Conservation (phyloP, 345 rosid genomes). For the Ceriops zippeliana region DNA sequence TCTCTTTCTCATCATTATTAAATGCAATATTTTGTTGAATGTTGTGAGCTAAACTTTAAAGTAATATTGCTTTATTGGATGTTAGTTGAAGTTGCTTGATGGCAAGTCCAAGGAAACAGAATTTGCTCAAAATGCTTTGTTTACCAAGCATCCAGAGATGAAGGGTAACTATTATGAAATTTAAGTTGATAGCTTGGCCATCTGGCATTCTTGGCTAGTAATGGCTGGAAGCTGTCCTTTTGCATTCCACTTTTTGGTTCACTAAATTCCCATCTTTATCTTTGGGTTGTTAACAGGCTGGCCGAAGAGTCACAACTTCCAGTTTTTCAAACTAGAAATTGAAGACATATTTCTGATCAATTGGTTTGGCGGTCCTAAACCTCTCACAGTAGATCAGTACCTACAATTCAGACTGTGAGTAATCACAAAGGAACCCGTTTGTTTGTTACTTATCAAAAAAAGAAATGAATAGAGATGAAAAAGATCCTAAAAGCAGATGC, state of each 20-base stretch:
- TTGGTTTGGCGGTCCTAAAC: slow-evolving; percentile 94
- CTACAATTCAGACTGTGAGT: slow-evolving; percentile 61
- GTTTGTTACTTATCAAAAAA: not conserved
- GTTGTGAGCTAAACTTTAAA: not conserved
- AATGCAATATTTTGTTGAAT: not conserved
- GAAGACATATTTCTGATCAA: slow-evolving; percentile 72
- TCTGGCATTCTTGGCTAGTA: not conserved
- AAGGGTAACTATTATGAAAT: slow-evolving; percentile 38
- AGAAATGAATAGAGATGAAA: not conserved
- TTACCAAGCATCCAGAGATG: slow-evolving; percentile 92
- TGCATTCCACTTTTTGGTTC: not conserved
- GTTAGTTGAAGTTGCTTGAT: slow-evolving; percentile 50
- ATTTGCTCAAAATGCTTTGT: slow-evolving; percentile 52
- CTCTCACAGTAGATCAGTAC: slow-evolving; percentile 70
- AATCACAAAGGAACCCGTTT: not conserved
- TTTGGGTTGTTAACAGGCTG: slow-evolving; percentile 49
- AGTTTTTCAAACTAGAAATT: slow-evolving; percentile 65
- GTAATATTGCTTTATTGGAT: slow-evolving; percentile 4
- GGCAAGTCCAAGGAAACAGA: slow-evolving; percentile 53
- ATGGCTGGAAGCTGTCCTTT: not conserved
- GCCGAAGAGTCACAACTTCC: slow-evolving; percentile 75
- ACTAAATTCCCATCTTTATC: not conserved
- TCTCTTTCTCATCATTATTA: not conserved
- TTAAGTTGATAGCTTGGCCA: not conserved
- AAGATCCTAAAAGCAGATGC: not conserved